Evolutionary conservation across 352 stramenopile species (phyloP).

Genomic region (Pythium dissotocum): DNA sequence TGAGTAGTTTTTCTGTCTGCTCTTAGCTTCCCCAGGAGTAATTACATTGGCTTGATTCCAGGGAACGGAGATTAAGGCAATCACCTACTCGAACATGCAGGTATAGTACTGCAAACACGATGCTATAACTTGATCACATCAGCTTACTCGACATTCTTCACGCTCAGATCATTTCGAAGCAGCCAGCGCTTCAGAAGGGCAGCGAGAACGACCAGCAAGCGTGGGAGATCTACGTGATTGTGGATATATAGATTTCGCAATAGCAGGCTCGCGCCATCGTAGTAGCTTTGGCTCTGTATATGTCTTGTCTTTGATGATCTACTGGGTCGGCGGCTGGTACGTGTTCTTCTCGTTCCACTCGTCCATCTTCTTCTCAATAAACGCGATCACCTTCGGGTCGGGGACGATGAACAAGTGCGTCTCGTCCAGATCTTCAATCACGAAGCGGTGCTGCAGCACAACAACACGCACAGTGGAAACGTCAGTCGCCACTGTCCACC

Average conservation of each 20-base stretch:
- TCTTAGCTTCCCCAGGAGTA: neutral
- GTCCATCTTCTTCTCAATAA: conserved; percentile 90
- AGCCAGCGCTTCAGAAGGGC: neutral
- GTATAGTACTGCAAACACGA: conserved; percentile 17
- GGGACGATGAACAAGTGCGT: conserved; percentile 87
- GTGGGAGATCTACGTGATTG: conserved; percentile 21
- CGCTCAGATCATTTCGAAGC: neutral
- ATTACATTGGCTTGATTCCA: conserved; percentile 15
- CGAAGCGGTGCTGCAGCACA: conserved; percentile 64
- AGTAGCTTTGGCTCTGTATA: neutral
- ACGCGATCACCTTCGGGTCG: conserved; percentile 75
- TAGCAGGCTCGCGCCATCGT: neutral
- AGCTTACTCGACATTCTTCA: neutral
- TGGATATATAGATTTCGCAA: conserved; percentile 11
- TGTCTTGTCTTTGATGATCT: conserved; percentile 5
- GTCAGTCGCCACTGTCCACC: neutral
- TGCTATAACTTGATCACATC: neutral
- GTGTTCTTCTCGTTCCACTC: conserved; percentile 90
- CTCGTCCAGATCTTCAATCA: conserved; percentile 88
- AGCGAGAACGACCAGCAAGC: neutral
- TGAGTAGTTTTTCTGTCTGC: neutral
- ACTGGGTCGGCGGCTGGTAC: conserved; percentile 78
- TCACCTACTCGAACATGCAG: conserved; percentile 86
- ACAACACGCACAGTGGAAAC: neutral
- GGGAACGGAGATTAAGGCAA: conserved; percentile 81